Percentiles rank a stretch among this genome's conserved stretches.
phyloP scores from a whole-genome alignment of 1,139 yeast species.

The Geotrichum klebahnii region DNA sequence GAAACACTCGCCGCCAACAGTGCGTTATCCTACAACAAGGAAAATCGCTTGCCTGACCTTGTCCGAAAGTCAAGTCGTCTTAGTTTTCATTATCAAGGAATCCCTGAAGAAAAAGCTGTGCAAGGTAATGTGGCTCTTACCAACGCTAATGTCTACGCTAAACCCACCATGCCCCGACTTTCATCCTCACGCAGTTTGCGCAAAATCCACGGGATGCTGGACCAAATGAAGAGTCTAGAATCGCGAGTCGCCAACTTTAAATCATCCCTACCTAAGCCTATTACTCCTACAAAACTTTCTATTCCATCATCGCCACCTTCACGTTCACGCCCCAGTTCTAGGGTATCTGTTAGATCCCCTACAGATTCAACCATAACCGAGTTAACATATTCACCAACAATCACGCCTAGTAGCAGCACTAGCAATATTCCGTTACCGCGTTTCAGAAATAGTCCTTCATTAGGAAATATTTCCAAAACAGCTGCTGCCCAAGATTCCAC shows the following conservation, averaged over 20 bases:
- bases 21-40: background rate
- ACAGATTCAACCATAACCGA: background rate
- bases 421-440: conserved; percentile 17
- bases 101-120: conserved; percentile 5
- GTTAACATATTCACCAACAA: background rate
- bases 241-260: conserved; percentile 36
- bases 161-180: conserved; percentile 17
- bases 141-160: conserved; percentile 1
- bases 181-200: conserved; percentile 35
- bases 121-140: background rate
- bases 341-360: conserved; percentile 3
- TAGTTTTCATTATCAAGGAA: conserved; percentile 4
- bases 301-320: conserved; percentile 12
- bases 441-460: conserved; percentile 18
- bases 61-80: conserved; percentile 9
- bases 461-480: conserved; percentile 4
- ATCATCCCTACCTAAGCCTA: conserved; percentile 32
- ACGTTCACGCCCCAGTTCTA: conserved; percentile 7
- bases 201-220: conserved; percentile 37
- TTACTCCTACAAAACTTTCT: conserved; percentile 18
- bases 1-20: conserved; percentile 27
- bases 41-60: background rate
- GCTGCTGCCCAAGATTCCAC: conserved; percentile 2
- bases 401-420: conserved; percentile 1
- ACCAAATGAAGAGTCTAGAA: conserved; percentile 35